Evolutionary conservation across 2,329 filamentous ascomycete genomes (phyloP).

Genomic region (Fusarium irregulare): DNA sequence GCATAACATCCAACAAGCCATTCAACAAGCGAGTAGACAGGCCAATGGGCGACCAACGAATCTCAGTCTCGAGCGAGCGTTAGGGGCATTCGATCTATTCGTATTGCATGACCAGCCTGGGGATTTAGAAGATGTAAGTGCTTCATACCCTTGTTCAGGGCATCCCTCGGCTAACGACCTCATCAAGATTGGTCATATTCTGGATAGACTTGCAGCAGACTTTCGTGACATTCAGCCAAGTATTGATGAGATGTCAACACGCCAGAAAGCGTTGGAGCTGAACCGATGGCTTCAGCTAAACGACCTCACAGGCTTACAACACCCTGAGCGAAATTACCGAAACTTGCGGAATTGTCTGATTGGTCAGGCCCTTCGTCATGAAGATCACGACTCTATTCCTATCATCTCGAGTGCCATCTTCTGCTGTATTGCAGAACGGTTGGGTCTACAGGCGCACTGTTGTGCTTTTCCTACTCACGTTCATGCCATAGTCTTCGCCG

Average conservation of each 20-base stretch:
- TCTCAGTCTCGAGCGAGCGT: constrained; percentile 72
- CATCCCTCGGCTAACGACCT: constrained; percentile 12
- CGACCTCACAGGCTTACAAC: constrained; percentile 76
- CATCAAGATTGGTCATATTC: constrained; percentile 66
- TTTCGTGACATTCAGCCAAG: constrained; percentile 66
- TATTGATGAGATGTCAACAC: constrained; percentile 68
- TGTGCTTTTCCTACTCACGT: constrained; percentile 89
- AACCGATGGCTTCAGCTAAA: constrained; percentile 75
- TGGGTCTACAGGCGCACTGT: constrained; percentile 81
- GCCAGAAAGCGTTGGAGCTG: constrained; percentile 74
- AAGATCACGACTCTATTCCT: constrained; percentile 82
- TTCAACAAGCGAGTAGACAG: constrained; percentile 39
- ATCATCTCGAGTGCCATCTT: constrained; percentile 90
- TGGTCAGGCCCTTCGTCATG: constrained; percentile 79
- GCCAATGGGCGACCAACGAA: constrained; percentile 53
- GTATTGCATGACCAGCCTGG: constrained; percentile 77
- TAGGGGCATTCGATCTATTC: constrained; percentile 92
- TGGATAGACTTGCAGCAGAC: constrained; percentile 71
- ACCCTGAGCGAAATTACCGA: constrained; percentile 75
- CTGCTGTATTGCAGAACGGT: constrained; percentile 78
- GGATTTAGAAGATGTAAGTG: constrained; percentile 77
- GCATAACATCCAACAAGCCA: constrained; percentile 57
- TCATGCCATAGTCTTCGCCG: constrained; percentile 78
- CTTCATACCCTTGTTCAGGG: not conserved
- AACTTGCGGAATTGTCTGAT: constrained; percentile 89